Evolutionary conservation across 1,139 yeast species (phyloP), one percentile per base, ranked within the genome.

Genomic region (Hansenula sp.): DNA sequence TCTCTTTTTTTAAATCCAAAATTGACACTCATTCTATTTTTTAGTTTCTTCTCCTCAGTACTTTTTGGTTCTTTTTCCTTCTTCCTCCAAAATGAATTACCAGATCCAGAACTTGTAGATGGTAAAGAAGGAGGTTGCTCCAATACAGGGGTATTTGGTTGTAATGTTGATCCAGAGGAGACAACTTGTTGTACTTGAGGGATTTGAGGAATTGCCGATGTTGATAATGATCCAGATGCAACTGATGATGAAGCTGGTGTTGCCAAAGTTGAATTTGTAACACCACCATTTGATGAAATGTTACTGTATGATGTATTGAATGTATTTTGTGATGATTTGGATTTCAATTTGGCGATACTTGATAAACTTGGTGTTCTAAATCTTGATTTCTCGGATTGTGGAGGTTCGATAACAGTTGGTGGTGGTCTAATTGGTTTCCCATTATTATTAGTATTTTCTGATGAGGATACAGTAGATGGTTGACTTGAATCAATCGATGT

Each of bases 1-100:
- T 42, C 42, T 15, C 30, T 31, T n/a, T 44, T 32, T 15, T 38
- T 44, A 21, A 44, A 44, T 17, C 38, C 38, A 36, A 36, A 36
- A 18, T 28, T 18, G 5, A 36, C 30, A n/a, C 38, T 36, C 38
- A 36, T 36, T 36, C 38, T 36, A 36, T 36, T 36, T 25, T 36
- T 36, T 11, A 13, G 12, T 17, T 36, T 36, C 11, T n/a, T 36
- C 13, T 36, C 38, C 33, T 36, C 32, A 10, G 31, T 5, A 27
- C 27, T 19, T 32, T 16, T 30, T 0, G 18, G 3, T 15, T 24
- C 33, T 18, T 17, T 28, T 18, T 36, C 33, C 19, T 17, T 36
- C 19, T 28, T 36, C 18, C 13, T 36, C 38, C 38, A 36, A 28
- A 36, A 28, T 19, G 34, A 21, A 30, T 12, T 21, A n/a, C 32